phyloP scores from a whole-genome alignment of 441 rosid species.

The Arabidopsis hybrid region DNA sequence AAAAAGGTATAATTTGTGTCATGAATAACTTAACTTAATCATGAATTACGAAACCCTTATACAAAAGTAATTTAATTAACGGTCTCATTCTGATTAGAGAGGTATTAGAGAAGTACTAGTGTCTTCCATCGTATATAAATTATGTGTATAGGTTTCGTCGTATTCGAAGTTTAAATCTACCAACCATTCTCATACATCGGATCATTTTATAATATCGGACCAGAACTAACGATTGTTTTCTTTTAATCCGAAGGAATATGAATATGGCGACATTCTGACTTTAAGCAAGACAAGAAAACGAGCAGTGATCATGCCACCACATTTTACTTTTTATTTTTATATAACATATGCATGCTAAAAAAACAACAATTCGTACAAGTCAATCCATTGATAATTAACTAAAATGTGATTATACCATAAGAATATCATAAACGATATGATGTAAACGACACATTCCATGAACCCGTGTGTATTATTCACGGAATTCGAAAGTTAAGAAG shows the following conservation, averaged over 20 bases:
- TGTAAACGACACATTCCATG: conserved; percentile 35
- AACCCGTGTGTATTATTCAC: conserved; percentile 35
- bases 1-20: no score
- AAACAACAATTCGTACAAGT: conserved; percentile 8
- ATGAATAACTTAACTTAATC: no score
- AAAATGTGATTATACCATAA: conserved; percentile 29
- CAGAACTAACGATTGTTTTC: conserved; percentile 7
- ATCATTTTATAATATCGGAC: conserved; percentile 27
- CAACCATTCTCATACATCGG: conserved; percentile 27
- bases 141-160: conserved; percentile 7
- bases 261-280: conserved; percentile 25
- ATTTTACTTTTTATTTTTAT: conserved; percentile 17
- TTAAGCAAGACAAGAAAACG: conserved; percentile 34
- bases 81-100: not conserved
- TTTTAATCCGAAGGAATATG: conserved; percentile 3
- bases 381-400: conserved; percentile 9
- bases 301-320: conserved; percentile 40
- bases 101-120: not conserved
- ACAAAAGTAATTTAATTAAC: not conserved
- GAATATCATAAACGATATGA: conserved; percentile 14
- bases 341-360: conserved; percentile 20
- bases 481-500: not conserved
- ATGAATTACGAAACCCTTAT: not conserved
- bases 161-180: conserved; percentile 15
- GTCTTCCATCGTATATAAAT: not conserved